phyloP scores from a whole-genome alignment of 192 early-diverging fungal species.

The Obelidium mucronatum region DNA sequence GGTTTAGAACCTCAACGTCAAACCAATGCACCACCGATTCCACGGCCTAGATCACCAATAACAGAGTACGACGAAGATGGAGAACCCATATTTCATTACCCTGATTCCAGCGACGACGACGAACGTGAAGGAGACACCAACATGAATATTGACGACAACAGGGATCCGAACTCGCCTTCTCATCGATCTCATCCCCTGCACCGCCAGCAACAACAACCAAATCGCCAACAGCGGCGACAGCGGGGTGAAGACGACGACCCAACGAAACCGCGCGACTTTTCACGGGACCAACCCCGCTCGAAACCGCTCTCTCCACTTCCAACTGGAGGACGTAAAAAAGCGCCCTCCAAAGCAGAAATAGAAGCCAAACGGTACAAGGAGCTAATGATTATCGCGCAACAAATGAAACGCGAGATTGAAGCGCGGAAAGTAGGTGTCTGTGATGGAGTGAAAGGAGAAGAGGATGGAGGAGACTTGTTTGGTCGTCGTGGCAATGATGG shows the following conservation, averaged over 20 bases:
- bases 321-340: conserved; percentile 1
- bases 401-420: conserved; percentile 27
- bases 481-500: too few species aligned
- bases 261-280: neutral
- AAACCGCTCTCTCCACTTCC: neutral
- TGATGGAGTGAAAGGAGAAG: neutral
- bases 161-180: neutral
- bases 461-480: neutral
- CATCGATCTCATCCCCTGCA: neutral
- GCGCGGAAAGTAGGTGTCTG: neutral
- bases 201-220: neutral
- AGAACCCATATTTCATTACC: conserved; percentile 24
- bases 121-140: neutral
- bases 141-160: neutral
- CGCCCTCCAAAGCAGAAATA: conserved; percentile 28
- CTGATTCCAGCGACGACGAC: conserved; percentile 29
- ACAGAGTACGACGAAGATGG: conserved; percentile 26
- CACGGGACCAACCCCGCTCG: too few species aligned
- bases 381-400: conserved; percentile 3
- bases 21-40: neutral
- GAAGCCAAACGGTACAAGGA: conserved; percentile 13
- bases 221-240: neutral
- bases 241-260: neutral
- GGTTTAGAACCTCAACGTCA: neutral
- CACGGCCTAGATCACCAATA: neutral